Base-by-base conservation (phyloP, 2,329 filamentous ascomycete species). In the Xylaria sp. region DNA sequence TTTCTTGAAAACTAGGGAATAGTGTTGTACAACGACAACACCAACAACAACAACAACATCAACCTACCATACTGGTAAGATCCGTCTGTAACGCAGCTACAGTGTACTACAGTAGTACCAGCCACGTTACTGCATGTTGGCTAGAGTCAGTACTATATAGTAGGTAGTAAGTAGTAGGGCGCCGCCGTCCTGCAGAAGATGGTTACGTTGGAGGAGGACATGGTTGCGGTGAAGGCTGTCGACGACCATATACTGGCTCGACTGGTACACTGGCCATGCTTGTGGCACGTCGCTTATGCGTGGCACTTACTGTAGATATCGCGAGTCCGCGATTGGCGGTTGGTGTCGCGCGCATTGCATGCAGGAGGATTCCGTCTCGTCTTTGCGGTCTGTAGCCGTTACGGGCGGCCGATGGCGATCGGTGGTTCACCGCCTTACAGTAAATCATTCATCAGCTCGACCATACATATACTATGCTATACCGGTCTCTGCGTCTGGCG, bases 281-380 rank as follows among this genome's bases (percentile, higher is more conserved):
- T 25, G 66, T 69, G 52, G 46, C 31, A 63, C 44, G 13, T 2
- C 25, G 58, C 51, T 59, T 55, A 64, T 69, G 67, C 54, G 66
- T 65, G 65, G 65, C 61, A 65, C 65, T 67, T 67, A n/a, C n/a
- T n/a, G n/a, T n/a, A 15, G 41, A 28, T 65, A 67, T 70, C 60
- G 65, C 51, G 6, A 39, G 64, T 15, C 20, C 23, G 25, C n/a
- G 51, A 70, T 67, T 70, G 65, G 65, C 20, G 20, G 9, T 50
- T 44, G 51, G 52, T 25, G 56, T 62, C 37, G 50, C 46, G 61
- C 51, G 39, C 52, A 62, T 69, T 52, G 62, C 41, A 66, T 44
- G 63, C 60, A 58, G 41, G 51, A 58, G 41, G 57, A 50, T 48
- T 61, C 51, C 67, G 64, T 68, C 23, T 34, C 37, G 23, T 60